A percentile compares a stretch with the other conserved stretches of the same genome.
Conservation (phyloP, 495 filamentous ascomycete species). For the Thermothielavioides terrestris region DNA sequence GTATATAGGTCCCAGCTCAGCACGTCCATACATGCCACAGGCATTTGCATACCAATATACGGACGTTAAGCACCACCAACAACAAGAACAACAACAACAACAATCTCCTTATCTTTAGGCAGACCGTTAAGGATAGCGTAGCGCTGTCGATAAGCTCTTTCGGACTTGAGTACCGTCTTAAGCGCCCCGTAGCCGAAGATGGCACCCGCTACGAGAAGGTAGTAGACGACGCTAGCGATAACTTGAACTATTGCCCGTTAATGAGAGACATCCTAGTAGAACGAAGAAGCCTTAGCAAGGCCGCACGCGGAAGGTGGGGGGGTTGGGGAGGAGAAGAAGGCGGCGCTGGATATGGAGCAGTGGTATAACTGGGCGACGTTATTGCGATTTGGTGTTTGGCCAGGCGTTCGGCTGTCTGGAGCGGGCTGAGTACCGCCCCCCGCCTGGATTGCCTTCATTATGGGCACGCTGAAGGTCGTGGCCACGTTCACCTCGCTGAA, state of each 20-base stretch:
- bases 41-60: too few species aligned
- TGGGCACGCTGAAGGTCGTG: constrained; percentile 18
- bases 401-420: constrained; percentile 45
- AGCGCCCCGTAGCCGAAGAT: constrained; percentile 81
- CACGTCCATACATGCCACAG: too few species aligned
- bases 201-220: constrained; percentile 69
- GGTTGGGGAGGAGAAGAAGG: constrained; percentile 10
- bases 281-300: background rate
- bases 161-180: constrained; percentile 69
- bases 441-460: constrained; percentile 27
- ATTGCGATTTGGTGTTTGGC: constrained; percentile 49
- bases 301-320: too few species aligned
- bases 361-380: constrained; percentile 52
- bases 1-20: too few species aligned
- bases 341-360: constrained; percentile 25
- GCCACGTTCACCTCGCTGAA: constrained; percentile 20
- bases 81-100: too few species aligned
- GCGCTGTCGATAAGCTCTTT: constrained; percentile 60
- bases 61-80: too few species aligned
- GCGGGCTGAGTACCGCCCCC: constrained; percentile 21
- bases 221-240: constrained; percentile 61
- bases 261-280: background rate
- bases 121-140: constrained; percentile 45
- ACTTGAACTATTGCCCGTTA: constrained; percentile 47
- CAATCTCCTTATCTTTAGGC: constrained; percentile 50